phyloP scores from a whole-genome alignment of 805 yeast genomes.

The Wickerhamomyces bovis region DNA sequence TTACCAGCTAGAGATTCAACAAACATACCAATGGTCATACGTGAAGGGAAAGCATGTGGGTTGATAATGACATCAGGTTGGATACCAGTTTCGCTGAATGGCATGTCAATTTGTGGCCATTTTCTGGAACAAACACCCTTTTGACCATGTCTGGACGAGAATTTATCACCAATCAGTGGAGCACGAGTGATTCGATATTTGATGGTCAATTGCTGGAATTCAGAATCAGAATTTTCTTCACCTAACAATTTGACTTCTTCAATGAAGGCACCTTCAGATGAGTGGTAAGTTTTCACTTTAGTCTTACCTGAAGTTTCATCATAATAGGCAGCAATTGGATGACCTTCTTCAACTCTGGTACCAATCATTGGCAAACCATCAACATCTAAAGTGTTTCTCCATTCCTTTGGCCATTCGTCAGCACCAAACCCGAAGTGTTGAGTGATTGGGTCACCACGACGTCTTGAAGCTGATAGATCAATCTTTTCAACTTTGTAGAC shows the following conservation, averaged over 20 bases:
- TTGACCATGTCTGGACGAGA: slow-evolving; percentile 96
- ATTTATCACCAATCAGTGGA: slow-evolving; percentile 95
- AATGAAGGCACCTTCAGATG: slow-evolving; percentile 88
- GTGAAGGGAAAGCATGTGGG: slow-evolving; percentile 99
- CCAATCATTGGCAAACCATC: slow-evolving; percentile 95
- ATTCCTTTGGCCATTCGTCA: slow-evolving; percentile 86
- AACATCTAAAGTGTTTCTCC: slow-evolving; percentile 82
- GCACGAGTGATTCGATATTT: slow-evolving; percentile 88
- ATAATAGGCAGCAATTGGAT: slow-evolving; percentile 87
- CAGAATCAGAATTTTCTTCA: slow-evolving; percentile 68
- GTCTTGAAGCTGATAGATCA: slow-evolving; percentile 69
- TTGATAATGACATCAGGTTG: slow-evolving; percentile 97
- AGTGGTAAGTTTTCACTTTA: slow-evolving; percentile 86
- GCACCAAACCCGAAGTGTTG: slow-evolving; percentile 92
- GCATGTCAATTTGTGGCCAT: slow-evolving; percentile 97
- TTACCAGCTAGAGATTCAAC: slow-evolving; percentile 98
- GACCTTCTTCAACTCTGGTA: slow-evolving; percentile 85
- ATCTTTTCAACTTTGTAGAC: slow-evolving; percentile 92
- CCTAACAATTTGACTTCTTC: slow-evolving; percentile 92
- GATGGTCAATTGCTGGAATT: slow-evolving; percentile 79
- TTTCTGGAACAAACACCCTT: slow-evolving; percentile 98
- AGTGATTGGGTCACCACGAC: slow-evolving; percentile 90
- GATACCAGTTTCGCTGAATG: slow-evolving; percentile 92
- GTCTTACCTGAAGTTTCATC: slow-evolving; percentile 91
- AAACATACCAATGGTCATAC: slow-evolving; percentile 99